These are phyloP conservation scores for Komagataella ulmi DNA, from an alignment of 805 yeast genomes.

Conservation along the genomic window DNA sequence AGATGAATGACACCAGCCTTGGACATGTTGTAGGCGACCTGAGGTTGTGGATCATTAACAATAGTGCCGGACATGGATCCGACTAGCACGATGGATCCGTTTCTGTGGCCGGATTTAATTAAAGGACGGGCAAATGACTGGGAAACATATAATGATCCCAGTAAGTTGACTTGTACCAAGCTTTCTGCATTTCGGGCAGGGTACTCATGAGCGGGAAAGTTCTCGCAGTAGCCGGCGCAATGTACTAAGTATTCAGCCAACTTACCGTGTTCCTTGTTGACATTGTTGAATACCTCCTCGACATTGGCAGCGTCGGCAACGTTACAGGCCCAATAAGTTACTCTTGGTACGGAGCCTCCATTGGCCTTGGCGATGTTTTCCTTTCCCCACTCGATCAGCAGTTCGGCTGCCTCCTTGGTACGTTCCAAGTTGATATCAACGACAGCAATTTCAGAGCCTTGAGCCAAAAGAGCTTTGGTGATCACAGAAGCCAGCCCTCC, in stretches of 20 bases:
- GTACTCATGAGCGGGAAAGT: slow-evolving; percentile 65
- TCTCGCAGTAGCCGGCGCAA: slow-evolving; percentile 81
- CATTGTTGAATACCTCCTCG: slow-evolving; percentile 39
- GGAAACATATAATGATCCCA: slow-evolving; percentile 67
- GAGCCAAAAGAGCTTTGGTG: slow-evolving; percentile 54
- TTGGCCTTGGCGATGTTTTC: slow-evolving; percentile 14
- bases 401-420: slow-evolving; percentile 41
- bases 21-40: slow-evolving; percentile 71
- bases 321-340: slow-evolving; percentile 63
- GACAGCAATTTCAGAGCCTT: slow-evolving; percentile 67
- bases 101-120: slow-evolving; percentile 34
- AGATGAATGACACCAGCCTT: slow-evolving; percentile 80
- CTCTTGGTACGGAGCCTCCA: slow-evolving; percentile 16
- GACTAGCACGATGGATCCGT: slow-evolving; percentile 53
- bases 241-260: slow-evolving; percentile 56
- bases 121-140: slow-evolving; percentile 61
- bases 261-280: slow-evolving; percentile 41
- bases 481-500: slow-evolving; percentile 63
- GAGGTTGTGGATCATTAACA: slow-evolving; percentile 72
- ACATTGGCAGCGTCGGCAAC: slow-evolving; percentile 53
- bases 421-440: slow-evolving; percentile 54
- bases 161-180: slow-evolving; percentile 54
- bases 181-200: slow-evolving; percentile 60
- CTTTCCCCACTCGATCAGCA: slow-evolving; percentile 31
- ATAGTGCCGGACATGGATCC: slow-evolving; percentile 76